These are phyloP conservation scores for Zoysia matrella DNA, from an alignment of 202 grass and related monocot genomes.

Conservation along the genomic window DNA sequence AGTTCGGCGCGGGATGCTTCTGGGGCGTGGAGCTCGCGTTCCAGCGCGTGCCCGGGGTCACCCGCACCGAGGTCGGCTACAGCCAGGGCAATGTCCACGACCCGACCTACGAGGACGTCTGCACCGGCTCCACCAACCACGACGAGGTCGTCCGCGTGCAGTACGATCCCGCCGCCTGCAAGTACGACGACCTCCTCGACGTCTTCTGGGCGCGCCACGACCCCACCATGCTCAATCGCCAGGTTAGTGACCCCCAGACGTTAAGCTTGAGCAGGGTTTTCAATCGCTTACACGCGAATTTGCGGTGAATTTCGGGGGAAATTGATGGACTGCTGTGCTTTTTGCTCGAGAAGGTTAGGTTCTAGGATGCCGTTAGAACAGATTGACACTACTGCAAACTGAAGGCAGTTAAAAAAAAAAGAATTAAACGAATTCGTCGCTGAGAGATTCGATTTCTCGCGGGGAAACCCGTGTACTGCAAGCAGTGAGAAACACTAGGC, in stretches of 20 bases:
- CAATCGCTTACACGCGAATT: background rate
- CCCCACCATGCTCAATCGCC: slow-evolving; percentile 84
- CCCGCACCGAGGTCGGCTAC: slow-evolving; percentile 88
- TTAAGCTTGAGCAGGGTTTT: background rate
- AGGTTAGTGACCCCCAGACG: slow-evolving; percentile 46
- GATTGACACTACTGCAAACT: slow-evolving; percentile 1
- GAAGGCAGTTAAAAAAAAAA: background rate
- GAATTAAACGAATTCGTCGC: slow-evolving; percentile 35
- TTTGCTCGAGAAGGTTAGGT: background rate
- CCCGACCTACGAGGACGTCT: slow-evolving; percentile 91
- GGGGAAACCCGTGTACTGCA: slow-evolving; percentile 86
- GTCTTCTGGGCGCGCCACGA: slow-evolving; percentile 83
- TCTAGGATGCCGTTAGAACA: background rate
- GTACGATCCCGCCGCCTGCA: slow-evolving; percentile 76
- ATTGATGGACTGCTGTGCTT: background rate
- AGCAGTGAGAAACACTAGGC: slow-evolving; percentile 64
- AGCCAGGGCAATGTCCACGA: slow-evolving; percentile 87
- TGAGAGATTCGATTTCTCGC: slow-evolving; percentile 94
- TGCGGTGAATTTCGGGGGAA: background rate
- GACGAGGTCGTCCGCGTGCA: slow-evolving; percentile 90
- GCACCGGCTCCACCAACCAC: slow-evolving; percentile 81
- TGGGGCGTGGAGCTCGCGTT: slow-evolving; percentile 94
- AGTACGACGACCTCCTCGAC: slow-evolving; percentile 84
- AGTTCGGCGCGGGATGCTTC: slow-evolving; percentile 95
- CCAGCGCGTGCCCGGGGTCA: slow-evolving; percentile 86